Percentiles rank a stretch among this genome's conserved stretches.
Evolutionary conservation across 345 rosid genomes (phyloP).

Genomic region (Pugionium dolabratum): DNA sequence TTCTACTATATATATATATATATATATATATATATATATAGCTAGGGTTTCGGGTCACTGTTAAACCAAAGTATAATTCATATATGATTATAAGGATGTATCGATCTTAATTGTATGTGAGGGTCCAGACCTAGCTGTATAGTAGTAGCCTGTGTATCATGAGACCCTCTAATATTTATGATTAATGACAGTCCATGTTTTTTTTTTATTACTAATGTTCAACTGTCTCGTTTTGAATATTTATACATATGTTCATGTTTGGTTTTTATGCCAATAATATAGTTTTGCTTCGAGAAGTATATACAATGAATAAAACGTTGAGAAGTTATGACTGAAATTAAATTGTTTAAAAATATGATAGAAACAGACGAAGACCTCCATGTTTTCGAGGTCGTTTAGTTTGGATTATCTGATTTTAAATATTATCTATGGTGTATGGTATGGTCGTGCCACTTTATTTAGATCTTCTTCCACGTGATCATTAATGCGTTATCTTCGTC

Average conservation of each 20-base stretch:
- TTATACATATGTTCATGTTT: neutral
- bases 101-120: conserved; percentile 35
- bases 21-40: conserved; percentile 31
- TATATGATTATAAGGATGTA: conserved; percentile 17
- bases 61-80: conserved; percentile 31
- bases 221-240: neutral
- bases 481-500: conserved; percentile 34
- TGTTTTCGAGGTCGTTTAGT: conserved; percentile 34
- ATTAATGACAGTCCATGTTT: conserved; percentile 32
- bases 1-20: conserved; percentile 30
- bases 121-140: conserved; percentile 44
- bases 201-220: neutral
- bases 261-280: neutral
- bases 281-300: conserved; percentile 10
- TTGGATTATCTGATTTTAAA: conserved; percentile 29
- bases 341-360: conserved; percentile 28
- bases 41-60: conserved; percentile 39
- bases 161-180: conserved; percentile 40
- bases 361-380: conserved; percentile 34
- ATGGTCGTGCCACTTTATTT: conserved; percentile 35
- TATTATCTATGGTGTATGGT: conserved; percentile 31
- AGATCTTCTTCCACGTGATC: conserved; percentile 32
- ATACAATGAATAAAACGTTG: conserved; percentile 27
- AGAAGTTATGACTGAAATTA: conserved; percentile 33
- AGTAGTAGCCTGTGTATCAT: conserved; percentile 39